These are phyloP conservation scores for Kwoniella pini DNA, from an alignment of 768 basidiomycete genomes.

Conservation along the genomic window DNA sequence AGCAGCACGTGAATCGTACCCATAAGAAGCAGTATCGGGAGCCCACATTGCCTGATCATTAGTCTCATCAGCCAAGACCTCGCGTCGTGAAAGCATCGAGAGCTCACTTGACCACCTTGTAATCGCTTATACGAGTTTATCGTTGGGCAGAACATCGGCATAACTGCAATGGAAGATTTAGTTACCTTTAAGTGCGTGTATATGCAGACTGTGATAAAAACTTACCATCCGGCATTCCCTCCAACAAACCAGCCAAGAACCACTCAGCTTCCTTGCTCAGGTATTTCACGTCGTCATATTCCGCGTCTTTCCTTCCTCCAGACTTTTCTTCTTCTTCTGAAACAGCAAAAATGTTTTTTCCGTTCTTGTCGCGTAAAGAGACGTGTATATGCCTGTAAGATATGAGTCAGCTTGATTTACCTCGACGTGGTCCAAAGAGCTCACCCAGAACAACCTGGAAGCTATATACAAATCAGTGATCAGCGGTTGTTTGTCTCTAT, in stretches of 20 bases:
- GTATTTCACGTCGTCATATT: constrained; percentile 77
- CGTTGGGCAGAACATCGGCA: constrained; percentile 82
- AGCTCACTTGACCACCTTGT: constrained; percentile 73
- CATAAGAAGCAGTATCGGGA: constrained; percentile 88
- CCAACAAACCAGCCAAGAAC: constrained; percentile 91
- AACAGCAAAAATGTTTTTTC: constrained; percentile 78
- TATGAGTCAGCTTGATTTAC: constrained; percentile 6
- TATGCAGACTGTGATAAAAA: constrained; percentile 3
- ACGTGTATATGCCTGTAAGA: constrained; percentile 76
- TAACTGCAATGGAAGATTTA: constrained; percentile 58
- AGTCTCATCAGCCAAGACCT: background rate
- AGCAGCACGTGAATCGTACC: constrained; percentile 91
- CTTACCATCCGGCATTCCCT: constrained; percentile 85
- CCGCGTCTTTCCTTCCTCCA: constrained; percentile 68
- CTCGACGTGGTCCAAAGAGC: constrained; percentile 31
- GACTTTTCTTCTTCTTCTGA: constrained; percentile 62
- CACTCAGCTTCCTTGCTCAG: constrained; percentile 80
- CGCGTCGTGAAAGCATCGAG: background rate
- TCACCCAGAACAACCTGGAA: constrained; percentile 94
- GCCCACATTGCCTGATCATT: constrained; percentile 73
- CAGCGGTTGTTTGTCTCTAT: background rate
- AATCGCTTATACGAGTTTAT: constrained; percentile 98
- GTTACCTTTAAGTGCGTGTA: background rate
- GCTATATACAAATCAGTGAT: constrained; percentile 58
- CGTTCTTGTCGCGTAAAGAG: constrained; percentile 68